These are phyloP conservation scores for Rachicladosporium sp. DNA, from an alignment of 2,329 filamentous ascomycete species.

Conservation along the genomic window DNA sequence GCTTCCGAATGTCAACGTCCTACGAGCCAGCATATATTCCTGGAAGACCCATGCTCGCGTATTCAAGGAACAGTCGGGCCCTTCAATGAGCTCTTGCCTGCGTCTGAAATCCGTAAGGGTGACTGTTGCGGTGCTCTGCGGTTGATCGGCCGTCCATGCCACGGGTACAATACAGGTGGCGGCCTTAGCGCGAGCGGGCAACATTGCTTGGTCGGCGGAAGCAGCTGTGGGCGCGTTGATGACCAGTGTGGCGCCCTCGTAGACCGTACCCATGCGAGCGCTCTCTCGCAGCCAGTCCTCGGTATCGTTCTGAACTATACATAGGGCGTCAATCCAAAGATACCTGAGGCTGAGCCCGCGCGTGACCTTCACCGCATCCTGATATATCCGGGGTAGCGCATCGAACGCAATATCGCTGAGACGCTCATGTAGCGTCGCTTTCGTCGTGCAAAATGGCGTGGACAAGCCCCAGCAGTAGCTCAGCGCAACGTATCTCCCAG, in stretches of 20 bases:
- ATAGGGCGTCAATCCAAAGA: constrained; percentile 10
- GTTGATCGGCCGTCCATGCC: too few species aligned
- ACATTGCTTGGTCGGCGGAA: too few species aligned
- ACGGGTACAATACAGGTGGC: too few species aligned
- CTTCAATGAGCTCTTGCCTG: too few species aligned
- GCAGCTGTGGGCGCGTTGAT: constrained; percentile 8
- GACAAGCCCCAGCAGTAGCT: constrained; percentile 28
- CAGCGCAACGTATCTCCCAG: constrained; percentile 11
- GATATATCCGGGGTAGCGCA: constrained; percentile 1
- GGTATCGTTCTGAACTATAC: constrained; percentile 8
- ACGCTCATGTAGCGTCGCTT: neutral
- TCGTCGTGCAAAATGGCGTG: constrained; percentile 22
- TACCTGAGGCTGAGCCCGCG: constrained; percentile 2
- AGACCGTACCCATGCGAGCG: constrained; percentile 7
- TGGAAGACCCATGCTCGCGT: too few species aligned
- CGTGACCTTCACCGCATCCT: neutral
- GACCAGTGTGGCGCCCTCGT: constrained; percentile 3
- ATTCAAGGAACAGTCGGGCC: too few species aligned
- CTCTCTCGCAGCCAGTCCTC: constrained; percentile 9
- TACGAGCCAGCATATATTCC: too few species aligned
- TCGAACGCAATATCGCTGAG: neutral
- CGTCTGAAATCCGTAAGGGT: too few species aligned
- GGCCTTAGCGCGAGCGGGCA: too few species aligned
- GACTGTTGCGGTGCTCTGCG: too few species aligned
- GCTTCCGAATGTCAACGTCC: too few species aligned